Evolutionary conservation across 176 grass and related monocot genomes (phyloP).

Genomic region (Lolium perenne): DNA sequence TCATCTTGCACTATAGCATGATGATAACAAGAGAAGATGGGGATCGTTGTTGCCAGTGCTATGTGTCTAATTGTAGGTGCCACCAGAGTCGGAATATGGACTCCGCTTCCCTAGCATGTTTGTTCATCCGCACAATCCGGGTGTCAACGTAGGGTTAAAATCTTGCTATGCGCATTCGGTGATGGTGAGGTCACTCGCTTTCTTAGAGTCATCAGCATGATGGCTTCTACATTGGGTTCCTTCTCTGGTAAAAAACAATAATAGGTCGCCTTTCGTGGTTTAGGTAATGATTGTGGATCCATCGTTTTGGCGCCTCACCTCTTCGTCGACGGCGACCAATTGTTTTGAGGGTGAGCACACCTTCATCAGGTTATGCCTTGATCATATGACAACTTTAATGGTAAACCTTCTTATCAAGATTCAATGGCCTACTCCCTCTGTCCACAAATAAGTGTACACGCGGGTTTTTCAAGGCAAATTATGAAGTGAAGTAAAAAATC

Average conservation of each 20-base stretch:
- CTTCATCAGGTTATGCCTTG: not conserved
- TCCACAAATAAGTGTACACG: no score
- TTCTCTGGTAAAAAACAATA: not conserved
- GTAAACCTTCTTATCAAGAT: not conserved
- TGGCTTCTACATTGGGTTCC: not conserved
- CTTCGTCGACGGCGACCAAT: not conserved
- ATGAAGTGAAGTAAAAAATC: no score
- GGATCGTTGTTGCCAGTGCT: not conserved
- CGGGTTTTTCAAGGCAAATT: no score
- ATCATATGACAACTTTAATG: not conserved
- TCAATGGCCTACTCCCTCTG: not conserved
- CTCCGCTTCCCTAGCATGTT: not conserved
- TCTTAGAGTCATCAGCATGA: not conserved
- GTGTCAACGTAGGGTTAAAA: not conserved
- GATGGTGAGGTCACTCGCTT: not conserved
- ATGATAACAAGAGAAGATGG: constrained; percentile 6
- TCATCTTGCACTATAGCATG: not conserved
- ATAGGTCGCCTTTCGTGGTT: not conserved
- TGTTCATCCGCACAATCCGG: not conserved
- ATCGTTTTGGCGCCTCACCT: not conserved
- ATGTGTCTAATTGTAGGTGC: not conserved
- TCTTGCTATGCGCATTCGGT: not conserved
- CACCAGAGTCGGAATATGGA: not conserved
- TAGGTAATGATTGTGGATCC: no score
- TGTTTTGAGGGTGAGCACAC: not conserved